Conservation (phyloP, 2,329 filamentous ascomycete species). For the Emmonsiellopsis sp. region DNA sequence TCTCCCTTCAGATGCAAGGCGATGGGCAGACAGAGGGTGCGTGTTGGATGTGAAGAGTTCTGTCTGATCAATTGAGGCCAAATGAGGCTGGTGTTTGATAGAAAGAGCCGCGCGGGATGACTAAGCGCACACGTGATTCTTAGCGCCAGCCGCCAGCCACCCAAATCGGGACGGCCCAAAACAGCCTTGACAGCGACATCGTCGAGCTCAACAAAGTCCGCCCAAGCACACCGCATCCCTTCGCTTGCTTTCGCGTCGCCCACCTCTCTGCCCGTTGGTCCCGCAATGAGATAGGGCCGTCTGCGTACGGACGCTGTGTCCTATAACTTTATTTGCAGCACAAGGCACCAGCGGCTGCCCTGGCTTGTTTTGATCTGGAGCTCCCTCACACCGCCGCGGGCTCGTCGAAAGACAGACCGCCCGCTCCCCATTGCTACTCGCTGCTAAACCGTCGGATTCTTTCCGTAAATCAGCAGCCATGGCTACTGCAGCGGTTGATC, state of each 20-base stretch:
- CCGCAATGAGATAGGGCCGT: not conserved
- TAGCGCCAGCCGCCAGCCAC: too few species aligned
- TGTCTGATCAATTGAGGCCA: not conserved
- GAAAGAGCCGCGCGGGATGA: too few species aligned
- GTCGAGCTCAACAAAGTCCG: too few species aligned
- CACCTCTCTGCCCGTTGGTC: not conserved
- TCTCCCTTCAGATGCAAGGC: not conserved
- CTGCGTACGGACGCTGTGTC: not conserved
- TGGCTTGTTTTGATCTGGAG: constrained; percentile 1
- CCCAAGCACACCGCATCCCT: not conserved
- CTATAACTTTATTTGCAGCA: not conserved
- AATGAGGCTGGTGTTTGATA: too few species aligned
- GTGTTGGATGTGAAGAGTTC: not conserved
- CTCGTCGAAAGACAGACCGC: not conserved
- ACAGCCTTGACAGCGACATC: too few species aligned
- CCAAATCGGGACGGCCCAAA: too few species aligned
- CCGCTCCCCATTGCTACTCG: not conserved
- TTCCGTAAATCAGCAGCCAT: constrained; percentile 27
- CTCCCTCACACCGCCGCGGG: not conserved
- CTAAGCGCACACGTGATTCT: too few species aligned
- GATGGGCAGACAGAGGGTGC: not conserved
- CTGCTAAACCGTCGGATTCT: constrained; percentile 20
- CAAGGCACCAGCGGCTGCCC: not conserved
- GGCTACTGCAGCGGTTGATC: constrained; percentile 48
- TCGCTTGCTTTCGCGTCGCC: not conserved